Evolutionary conservation across 1,139 yeast genomes (phyloP).

Genomic region (Candida smagusa): DNA sequence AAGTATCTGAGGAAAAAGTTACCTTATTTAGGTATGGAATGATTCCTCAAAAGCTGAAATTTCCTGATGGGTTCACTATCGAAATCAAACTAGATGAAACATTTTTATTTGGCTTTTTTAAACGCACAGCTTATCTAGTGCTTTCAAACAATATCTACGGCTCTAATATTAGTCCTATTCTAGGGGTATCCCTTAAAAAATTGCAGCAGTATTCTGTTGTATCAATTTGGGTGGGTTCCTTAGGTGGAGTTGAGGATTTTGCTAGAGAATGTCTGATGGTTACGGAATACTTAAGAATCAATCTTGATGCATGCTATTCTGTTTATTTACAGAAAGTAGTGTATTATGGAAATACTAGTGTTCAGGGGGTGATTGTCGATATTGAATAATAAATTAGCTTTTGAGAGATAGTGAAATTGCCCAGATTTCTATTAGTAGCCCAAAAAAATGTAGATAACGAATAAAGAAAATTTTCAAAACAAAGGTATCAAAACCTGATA

Average conservation of each 20-base stretch:
- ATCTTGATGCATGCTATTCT: slow-evolving; percentile 8
- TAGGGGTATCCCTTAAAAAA: slow-evolving; percentile 19
- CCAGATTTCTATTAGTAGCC: too few species aligned
- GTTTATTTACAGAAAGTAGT: slow-evolving; percentile 5
- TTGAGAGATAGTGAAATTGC: too few species aligned
- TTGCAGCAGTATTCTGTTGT: slow-evolving; percentile 17
- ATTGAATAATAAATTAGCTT: too few species aligned
- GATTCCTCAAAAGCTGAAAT: slow-evolving; percentile 16
- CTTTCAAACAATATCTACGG: slow-evolving; percentile 10
- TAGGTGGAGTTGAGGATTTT: background rate
- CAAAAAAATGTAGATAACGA: too few species aligned
- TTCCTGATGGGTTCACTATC: slow-evolving; percentile 36
- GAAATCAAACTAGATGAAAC: slow-evolving; percentile 8
- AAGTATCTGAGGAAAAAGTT: slow-evolving; percentile 1
- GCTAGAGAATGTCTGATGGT: slow-evolving; percentile 9
- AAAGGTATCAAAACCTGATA: too few species aligned
- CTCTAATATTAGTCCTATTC: slow-evolving; percentile 5
- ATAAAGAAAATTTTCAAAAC: too few species aligned
- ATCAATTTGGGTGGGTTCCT: slow-evolving; percentile 21
- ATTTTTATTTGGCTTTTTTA: slow-evolving; percentile 3
- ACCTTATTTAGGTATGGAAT: slow-evolving; percentile 11
- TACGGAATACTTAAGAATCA: slow-evolving; percentile 11
- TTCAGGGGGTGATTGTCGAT: background rate
- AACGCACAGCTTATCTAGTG: slow-evolving; percentile 4
- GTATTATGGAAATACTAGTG: slow-evolving; percentile 2